A percentile compares a stretch with the other conserved stretches of the same genome.
Conservation (phyloP, 2,329 filamentous ascomycete genomes). For the Ophiostoma quercus region DNA sequence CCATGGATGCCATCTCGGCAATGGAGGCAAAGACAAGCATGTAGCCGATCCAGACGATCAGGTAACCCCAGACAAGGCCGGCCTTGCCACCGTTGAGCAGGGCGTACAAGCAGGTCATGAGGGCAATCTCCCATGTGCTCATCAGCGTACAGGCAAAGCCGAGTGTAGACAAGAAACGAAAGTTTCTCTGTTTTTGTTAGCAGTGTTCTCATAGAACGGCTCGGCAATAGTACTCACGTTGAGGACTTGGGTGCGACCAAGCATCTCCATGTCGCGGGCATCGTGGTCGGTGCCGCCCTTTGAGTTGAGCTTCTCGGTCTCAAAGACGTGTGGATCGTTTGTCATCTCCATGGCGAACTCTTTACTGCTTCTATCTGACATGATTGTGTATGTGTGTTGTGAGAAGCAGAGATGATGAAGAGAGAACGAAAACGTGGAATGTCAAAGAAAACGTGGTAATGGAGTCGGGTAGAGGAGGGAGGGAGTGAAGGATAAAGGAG, state of each 20-base stretch:
- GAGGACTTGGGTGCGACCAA: slow-evolving; percentile 28
- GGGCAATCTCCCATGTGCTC: slow-evolving; percentile 49
- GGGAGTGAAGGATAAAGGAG: not conserved
- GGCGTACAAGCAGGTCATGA: slow-evolving; percentile 38
- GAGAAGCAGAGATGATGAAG: not conserved
- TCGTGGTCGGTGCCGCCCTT: slow-evolving; percentile 32
- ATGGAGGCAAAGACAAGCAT: slow-evolving; percentile 40
- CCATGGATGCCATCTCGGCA: slow-evolving; percentile 43
- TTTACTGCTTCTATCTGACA: slow-evolving; percentile 25
- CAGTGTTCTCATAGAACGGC: no score
- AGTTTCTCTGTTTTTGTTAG: slow-evolving; percentile 39
- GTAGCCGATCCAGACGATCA: slow-evolving; percentile 45
- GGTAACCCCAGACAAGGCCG: slow-evolving; percentile 49
- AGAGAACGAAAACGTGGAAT: not conserved
- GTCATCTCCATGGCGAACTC: slow-evolving; percentile 24
- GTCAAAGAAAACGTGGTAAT: not conserved
- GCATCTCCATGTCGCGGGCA: slow-evolving; percentile 34
- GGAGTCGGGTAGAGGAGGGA: not conserved
- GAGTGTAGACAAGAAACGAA: slow-evolving; percentile 46
- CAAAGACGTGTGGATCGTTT: slow-evolving; percentile 25
- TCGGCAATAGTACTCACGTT: slow-evolving; percentile 22
- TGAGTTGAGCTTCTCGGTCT: slow-evolving; percentile 26
- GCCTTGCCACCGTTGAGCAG: slow-evolving; percentile 49
- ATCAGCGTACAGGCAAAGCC: slow-evolving; percentile 50
- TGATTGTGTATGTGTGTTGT: not conserved